Evolutionary conservation across 257 asterid genomes (phyloP).

Genomic region (Knoxia roxburghii): DNA sequence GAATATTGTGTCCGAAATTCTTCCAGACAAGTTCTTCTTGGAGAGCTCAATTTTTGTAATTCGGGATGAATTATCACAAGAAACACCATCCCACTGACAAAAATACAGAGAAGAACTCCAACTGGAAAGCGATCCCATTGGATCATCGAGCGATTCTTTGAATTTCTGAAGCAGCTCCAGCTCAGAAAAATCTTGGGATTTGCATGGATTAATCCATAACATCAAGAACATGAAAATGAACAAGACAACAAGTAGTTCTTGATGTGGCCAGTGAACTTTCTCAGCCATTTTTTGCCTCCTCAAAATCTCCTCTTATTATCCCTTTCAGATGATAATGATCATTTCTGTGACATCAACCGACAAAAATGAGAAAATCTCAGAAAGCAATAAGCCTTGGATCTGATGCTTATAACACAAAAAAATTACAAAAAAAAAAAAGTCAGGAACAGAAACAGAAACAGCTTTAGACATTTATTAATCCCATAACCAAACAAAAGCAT

Average conservation of each 20-base stretch:
- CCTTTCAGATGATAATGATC: conserved; percentile 16
- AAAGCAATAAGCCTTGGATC: conserved; percentile 43
- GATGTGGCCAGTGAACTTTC: conserved; percentile 16
- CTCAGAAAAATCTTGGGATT: conserved; percentile 25
- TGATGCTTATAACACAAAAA: conserved; percentile 17
- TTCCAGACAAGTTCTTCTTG: conserved; percentile 58
- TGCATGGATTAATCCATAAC: conserved; percentile 36
- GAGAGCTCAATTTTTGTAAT: conserved; percentile 56
- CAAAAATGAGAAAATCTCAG: conserved; percentile 14
- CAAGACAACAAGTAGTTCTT: background rate
- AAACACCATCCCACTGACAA: conserved; percentile 72
- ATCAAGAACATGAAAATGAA: conserved; percentile 15
- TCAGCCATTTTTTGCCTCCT: conserved; percentile 29
- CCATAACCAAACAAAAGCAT: conserved; percentile 2
- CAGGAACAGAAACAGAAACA: conserved; percentile 24
- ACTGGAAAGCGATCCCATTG: conserved; percentile 31
- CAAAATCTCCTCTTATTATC: conserved; percentile 20
- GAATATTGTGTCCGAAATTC: conserved; percentile 41
- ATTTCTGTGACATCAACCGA: conserved; percentile 35
- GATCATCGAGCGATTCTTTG: conserved; percentile 53
- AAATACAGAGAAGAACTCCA: conserved; percentile 55
- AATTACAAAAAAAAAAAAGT: background rate
- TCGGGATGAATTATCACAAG: conserved; percentile 46
- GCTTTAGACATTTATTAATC: conserved; percentile 28
- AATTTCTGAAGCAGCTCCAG: conserved; percentile 42